Base-by-base conservation (phyloP, 768 basidiomycete genomes). In the Astraeus odoratus region DNA sequence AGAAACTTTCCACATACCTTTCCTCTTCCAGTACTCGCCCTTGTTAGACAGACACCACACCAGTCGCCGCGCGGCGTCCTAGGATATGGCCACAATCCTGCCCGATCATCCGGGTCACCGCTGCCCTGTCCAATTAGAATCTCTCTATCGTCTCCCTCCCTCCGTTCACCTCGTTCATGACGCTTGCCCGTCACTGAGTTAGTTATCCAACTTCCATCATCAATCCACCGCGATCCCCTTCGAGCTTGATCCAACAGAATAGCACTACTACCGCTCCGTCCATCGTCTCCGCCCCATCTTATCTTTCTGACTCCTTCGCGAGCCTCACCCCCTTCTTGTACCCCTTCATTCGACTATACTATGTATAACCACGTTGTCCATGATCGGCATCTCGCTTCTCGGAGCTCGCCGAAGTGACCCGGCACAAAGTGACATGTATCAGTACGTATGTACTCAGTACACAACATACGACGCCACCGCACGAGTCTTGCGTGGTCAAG, bases 11-110 rank as follows among this genome's bases (percentile, higher is more conserved):
- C 31, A n/a, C n/a, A n/a, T 10, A 37, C 39, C 39, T 45, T 49
- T 27, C 48, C 34, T 42, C 43, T 40, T 41, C 43, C 24, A 42
- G 48, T 38, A 36, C 36, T 40, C 38, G 40, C 44, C n/a, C 30
- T 26, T 16, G 18, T 33, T 36, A 33, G 22, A 37, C 50, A 43
- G 53, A 49, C 36, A 13, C 36, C 56, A 49, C 36, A 13, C 36
- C 36, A 18, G 36, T 37, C 36, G 22, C 20, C 51, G 56, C 60
- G 56, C 62, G 62, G 60, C 57, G 55, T 62, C 62, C 62, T 57
- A 57, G 62, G 59, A 57, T 39, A 50, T 48, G 40, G 24, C 36
- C 9, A 20, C 18, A 26, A 35, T 42, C 30, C 25, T 5, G n/a
- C 41, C 4, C n/a, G n/a, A n/a, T n/a, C n/a, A n/a, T n/a, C n/a